These are phyloP conservation scores for Elsinoe arachidis DNA, from an alignment of 2,329 filamentous ascomycete species.

Conservation along the genomic window DNA sequence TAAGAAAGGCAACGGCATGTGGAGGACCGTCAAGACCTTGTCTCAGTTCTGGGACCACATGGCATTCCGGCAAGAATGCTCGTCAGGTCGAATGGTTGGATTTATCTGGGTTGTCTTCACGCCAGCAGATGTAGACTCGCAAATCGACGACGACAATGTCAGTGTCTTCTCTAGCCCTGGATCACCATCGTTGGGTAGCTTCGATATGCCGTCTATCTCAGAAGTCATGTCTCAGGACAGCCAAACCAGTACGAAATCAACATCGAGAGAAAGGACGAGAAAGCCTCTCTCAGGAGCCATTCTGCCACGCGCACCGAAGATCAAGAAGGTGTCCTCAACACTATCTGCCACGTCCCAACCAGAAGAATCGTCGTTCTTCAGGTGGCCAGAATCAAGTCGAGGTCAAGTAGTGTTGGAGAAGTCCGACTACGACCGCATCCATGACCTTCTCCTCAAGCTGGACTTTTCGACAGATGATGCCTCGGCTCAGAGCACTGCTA, in stretches of 20 bases:
- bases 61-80: slow-evolving; percentile 93
- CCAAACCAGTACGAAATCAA: slow-evolving; percentile 22
- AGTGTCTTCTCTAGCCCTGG: slow-evolving; percentile 8
- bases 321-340: slow-evolving; percentile 46
- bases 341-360: slow-evolving; percentile 41
- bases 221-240: slow-evolving; percentile 3
- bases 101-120: slow-evolving; percentile 88
- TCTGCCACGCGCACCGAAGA: slow-evolving; percentile 49
- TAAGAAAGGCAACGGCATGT: slow-evolving; percentile 53
- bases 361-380: slow-evolving; percentile 52
- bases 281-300: slow-evolving; percentile 52
- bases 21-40: slow-evolving; percentile 74
- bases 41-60: slow-evolving; percentile 99
- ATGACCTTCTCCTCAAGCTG: slow-evolving; percentile 61
- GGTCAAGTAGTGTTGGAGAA: slow-evolving; percentile 57
- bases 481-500: slow-evolving; percentile 54
- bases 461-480: slow-evolving; percentile 62
- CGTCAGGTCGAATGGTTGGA: slow-evolving; percentile 80
- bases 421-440: slow-evolving; percentile 56
- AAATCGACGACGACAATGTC: slow-evolving; percentile 1
- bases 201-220: not conserved
- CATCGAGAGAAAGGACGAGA: slow-evolving; percentile 32
- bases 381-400: slow-evolving; percentile 54
- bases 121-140: slow-evolving; percentile 33
- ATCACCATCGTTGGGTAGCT: not conserved